phyloP scores from a whole-genome alignment of 257 asterid species.

The Lithospermum erythrorhizon region DNA sequence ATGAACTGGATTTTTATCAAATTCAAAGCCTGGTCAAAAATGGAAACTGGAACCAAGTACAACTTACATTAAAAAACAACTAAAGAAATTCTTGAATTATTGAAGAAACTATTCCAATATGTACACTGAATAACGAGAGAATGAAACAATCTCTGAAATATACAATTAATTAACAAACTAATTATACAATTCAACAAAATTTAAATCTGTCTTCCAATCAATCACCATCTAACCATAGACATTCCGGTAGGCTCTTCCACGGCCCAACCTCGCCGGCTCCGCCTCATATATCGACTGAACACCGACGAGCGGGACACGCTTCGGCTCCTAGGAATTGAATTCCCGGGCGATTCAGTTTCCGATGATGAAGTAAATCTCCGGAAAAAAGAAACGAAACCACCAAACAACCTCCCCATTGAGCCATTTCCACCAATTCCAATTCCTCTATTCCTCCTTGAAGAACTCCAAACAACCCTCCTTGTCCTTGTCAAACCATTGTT shows the following conservation, averaged over 20 bases:
- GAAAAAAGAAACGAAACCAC: slow-evolving; percentile 38
- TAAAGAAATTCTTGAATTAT: no score
- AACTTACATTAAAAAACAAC: no score
- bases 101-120: no score
- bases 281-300: slow-evolving; percentile 41
- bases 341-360: slow-evolving; percentile 1
- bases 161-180: neutral
- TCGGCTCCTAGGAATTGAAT: slow-evolving; percentile 18
- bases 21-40: no score
- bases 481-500: slow-evolving; percentile 6
- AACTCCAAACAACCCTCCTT: slow-evolving; percentile 15
- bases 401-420: slow-evolving; percentile 38
- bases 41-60: no score
- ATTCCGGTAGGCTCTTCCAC: slow-evolving; percentile 24
- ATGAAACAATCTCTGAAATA: neutral
- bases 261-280: slow-evolving; percentile 39
- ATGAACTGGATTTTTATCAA: no score
- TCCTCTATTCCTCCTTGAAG: slow-evolving; percentile 6
- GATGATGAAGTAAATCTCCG: slow-evolving; percentile 23
- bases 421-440: slow-evolving; percentile 12
- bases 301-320: slow-evolving; percentile 21
- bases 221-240: slow-evolving; percentile 38
- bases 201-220: neutral
- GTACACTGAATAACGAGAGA: neutral
- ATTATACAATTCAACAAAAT: slow-evolving; percentile 8